phyloP scores from a whole-genome alignment of 2,329 filamentous ascomycete species.

The Sarocladium kiliense region DNA sequence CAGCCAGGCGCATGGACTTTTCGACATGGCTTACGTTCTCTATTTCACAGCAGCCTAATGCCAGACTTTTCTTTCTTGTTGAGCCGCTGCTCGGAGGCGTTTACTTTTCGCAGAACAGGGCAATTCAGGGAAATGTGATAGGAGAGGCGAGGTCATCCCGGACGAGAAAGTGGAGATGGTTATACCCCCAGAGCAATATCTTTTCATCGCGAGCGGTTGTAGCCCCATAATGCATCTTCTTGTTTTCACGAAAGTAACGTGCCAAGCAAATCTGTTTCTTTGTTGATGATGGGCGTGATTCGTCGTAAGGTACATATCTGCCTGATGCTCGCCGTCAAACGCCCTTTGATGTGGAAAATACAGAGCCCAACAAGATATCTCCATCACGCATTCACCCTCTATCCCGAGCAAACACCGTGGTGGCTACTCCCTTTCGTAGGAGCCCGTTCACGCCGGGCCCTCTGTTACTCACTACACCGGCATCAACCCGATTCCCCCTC shows the following conservation, averaged over 20 bases:
- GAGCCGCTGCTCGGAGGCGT: no score
- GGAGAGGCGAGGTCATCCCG: not conserved
- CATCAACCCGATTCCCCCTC: constrained; percentile 32
- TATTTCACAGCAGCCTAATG: no score
- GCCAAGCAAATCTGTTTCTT: no score
- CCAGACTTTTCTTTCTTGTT: no score
- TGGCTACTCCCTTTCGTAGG: no score
- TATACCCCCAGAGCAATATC: not conserved
- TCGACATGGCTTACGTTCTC: no score
- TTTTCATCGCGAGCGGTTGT: not conserved
- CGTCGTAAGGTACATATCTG: not conserved
- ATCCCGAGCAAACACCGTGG: no score
- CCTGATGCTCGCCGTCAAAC: not conserved
- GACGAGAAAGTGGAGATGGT: not conserved
- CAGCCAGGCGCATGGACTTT: no score
- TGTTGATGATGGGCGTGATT: not conserved
- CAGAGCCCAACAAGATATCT: not conserved
- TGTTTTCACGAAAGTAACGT: no score
- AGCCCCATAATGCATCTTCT: not conserved
- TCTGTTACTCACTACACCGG: constrained; percentile 22
- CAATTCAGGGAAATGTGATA: not conserved
- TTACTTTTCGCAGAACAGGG: no score
- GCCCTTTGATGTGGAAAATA: not conserved
- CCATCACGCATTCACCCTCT: not conserved
- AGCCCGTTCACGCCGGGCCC: not conserved